A percentile compares a stretch with the other conserved stretches of the same genome.
These are phyloP conservation scores for Tricladium varicosporioides DNA, from an alignment of 2,329 filamentous ascomycete genomes.

Conservation along the genomic window DNA sequence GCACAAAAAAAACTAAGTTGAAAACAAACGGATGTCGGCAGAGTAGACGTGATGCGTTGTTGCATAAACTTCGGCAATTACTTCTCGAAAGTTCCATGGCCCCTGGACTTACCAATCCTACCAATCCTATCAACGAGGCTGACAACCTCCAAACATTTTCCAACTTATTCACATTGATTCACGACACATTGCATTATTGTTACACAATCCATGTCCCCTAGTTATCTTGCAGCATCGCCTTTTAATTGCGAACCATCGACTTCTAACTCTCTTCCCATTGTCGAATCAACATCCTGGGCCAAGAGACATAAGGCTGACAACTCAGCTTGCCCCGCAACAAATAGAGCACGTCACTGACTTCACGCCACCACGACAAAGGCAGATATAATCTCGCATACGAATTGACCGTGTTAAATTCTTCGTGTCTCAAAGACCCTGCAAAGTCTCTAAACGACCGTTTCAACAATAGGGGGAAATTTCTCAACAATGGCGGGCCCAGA, in stretches of 20 bases:
- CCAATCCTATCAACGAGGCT: slow-evolving; percentile 10
- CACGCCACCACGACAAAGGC: background rate
- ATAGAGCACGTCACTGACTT: background rate
- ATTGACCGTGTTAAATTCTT: too few relatives aligned
- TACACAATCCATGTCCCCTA: background rate
- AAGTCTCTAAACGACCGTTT: too few relatives aligned
- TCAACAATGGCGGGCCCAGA: slow-evolving; percentile 26
- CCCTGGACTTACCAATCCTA: slow-evolving; percentile 6
- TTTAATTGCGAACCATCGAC: background rate
- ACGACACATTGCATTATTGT: background rate
- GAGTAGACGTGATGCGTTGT: too few relatives aligned
- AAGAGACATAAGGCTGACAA: slow-evolving; percentile 2
- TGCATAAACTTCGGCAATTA: background rate
- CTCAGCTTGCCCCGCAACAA: background rate
- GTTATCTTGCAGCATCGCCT: background rate
- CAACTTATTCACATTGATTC: background rate
- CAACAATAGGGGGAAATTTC: background rate
- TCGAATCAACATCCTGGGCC: background rate
- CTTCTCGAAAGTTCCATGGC: slow-evolving; percentile 21
- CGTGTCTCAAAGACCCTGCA: too few relatives aligned
- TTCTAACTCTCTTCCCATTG: background rate
- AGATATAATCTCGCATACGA: too few relatives aligned
- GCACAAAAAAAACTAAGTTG: background rate
- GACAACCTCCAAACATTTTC: slow-evolving; percentile 2
- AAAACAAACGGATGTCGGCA: too few relatives aligned